Base-by-base conservation (phyloP, 2,329 filamentous ascomycete genomes). In the Fusarium palustre region DNA sequence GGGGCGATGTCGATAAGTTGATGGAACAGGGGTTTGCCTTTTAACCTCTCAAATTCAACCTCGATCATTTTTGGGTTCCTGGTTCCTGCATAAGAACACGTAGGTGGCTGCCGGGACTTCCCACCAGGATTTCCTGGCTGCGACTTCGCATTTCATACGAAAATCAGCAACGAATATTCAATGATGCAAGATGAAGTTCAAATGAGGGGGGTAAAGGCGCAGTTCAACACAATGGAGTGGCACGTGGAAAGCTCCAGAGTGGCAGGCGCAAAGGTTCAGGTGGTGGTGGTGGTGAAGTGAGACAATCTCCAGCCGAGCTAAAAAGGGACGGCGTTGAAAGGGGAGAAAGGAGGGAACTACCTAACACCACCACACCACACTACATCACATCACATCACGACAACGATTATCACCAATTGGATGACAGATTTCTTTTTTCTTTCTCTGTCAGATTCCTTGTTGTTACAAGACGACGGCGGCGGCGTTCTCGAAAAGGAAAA, bases 1-100 rank as follows among this genome's bases (percentile, higher is more conserved):
- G 92, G 2, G 92, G 91, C 4, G 90, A 94, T 70, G 81, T 88
- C 7, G 80, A 83, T 54, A 83, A 83, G 76, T 69, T 88, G 46
- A 79, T 84, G 70, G 79, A 85, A 76, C 83, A 86, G 65, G 84
- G 84, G 3, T 82, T 86, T 59, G 76, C 81, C 57, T 80, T 83
- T 72, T 84, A 61, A 48, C 20, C 34, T 34, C 64, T 52, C 55
- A 59, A 45, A 45, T 24, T 24, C 20, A n/a, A n/a, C 16, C 31
- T 59, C 15, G 16, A 41, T 38, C 38, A 12, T 45, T 39, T 59
- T 59, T 50, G 43, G 47, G 59, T 63, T 63, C 59, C 45, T 58
- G 54, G 65, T 59, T 54, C 63, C 62, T 68, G 55, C 57, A 64
- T 57, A 16, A 42, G 38, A 50, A 55, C 36, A 66, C 56, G 66